Evolutionary conservation across 257 asterid species (phyloP).

Genomic region (Solanum clarkiae): DNA sequence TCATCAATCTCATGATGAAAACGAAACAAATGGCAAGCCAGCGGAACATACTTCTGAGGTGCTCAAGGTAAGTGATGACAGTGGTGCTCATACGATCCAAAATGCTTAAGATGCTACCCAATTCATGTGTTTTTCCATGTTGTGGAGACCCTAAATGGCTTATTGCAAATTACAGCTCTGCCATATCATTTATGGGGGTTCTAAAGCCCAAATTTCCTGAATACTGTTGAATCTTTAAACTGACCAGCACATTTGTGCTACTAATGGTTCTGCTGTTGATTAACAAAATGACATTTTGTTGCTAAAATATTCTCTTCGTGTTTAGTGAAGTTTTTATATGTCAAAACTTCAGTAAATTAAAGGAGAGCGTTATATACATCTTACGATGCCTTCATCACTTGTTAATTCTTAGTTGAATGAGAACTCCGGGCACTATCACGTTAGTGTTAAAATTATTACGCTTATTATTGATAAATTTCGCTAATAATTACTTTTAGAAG

Average conservation of each 20-base stretch:
- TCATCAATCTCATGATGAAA: not conserved
- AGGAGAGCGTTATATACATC: too few species aligned
- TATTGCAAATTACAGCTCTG: not conserved
- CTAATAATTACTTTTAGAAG: too few species aligned
- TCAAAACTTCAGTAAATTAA: too few species aligned
- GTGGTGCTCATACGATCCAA: not conserved
- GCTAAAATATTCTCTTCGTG: not conserved
- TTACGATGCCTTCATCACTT: too few species aligned
- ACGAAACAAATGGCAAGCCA: not conserved
- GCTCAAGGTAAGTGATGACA: not conserved
- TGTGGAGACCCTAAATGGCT: not conserved
- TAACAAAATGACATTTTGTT: not conserved
- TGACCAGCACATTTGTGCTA: not conserved
- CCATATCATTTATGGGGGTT: not conserved
- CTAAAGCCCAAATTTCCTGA: not conserved
- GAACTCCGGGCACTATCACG: too few species aligned
- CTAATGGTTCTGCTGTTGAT: not conserved
- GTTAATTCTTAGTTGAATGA: too few species aligned
- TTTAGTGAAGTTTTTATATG: not conserved
- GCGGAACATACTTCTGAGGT: not conserved
- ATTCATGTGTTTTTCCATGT: not conserved
- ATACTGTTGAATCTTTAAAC: not conserved
- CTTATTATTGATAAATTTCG: too few species aligned
- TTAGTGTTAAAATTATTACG: too few species aligned
- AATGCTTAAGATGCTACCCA: not conserved